phyloP scores from a whole-genome alignment of 1,284 basidiomycete species.

The Salmacisia buchloeana region DNA sequence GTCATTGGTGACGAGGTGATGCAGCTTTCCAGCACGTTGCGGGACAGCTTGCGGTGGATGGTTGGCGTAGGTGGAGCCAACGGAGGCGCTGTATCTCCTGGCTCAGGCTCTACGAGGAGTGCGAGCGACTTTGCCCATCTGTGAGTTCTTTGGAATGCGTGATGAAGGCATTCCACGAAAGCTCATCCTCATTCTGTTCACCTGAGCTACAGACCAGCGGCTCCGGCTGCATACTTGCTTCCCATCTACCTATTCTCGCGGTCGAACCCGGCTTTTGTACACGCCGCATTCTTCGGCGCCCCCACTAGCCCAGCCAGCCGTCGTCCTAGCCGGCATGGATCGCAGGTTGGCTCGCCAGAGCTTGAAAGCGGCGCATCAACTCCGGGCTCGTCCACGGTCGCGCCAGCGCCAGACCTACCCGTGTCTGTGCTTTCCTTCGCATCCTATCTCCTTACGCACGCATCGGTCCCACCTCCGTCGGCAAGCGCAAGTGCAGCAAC shows the following conservation, averaged over 20 bases:
- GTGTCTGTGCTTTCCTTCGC: slow-evolving; percentile 1
- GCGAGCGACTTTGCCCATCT: slow-evolving; percentile 7
- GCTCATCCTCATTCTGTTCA: too few relatives aligned
- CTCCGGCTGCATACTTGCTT: background rate
- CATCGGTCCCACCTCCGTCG: background rate
- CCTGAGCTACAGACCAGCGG: background rate
- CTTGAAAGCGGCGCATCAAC: too few relatives aligned
- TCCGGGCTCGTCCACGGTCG: too few relatives aligned
- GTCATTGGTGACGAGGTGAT: background rate
- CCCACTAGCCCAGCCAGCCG: too few relatives aligned
- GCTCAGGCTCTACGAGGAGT: background rate
- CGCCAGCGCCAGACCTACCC: background rate
- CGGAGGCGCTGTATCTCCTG: background rate
- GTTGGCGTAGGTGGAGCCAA: background rate
- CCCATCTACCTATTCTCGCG: background rate
- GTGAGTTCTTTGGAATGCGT: too few relatives aligned
- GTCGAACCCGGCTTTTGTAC: background rate
- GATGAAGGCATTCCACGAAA: too few relatives aligned
- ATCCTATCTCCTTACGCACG: slow-evolving; percentile 2
- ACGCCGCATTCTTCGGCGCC: background rate
- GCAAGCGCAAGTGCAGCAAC: too few relatives aligned
- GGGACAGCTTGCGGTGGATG: background rate
- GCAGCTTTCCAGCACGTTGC: background rate
- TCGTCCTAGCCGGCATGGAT: too few relatives aligned
- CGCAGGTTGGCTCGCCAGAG: too few relatives aligned